phyloP scores from a whole-genome alignment of 2,329 filamentous ascomycete genomes.

The Penicillium sumatraense region DNA sequence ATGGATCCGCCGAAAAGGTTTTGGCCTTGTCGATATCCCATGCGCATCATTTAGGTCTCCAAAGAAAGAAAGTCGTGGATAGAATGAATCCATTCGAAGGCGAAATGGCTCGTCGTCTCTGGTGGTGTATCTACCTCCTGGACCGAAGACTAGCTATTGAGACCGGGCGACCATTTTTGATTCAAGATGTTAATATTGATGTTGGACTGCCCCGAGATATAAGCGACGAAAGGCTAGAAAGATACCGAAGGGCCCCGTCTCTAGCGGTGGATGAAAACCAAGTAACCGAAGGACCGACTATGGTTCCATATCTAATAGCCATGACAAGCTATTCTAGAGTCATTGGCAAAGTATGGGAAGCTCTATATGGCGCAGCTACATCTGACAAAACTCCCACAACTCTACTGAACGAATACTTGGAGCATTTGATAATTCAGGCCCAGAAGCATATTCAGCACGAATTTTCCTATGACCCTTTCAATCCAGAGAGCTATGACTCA shows the following conservation, averaged over 20 bases:
- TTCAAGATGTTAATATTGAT: conserved; percentile 31
- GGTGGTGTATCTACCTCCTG: conserved; percentile 34
- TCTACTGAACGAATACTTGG: conserved; percentile 22
- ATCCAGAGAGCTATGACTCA: background rate
- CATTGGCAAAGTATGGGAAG: conserved; percentile 29
- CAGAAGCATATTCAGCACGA: conserved; percentile 19
- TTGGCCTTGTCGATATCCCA: conserved; percentile 26
- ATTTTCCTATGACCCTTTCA: conserved; percentile 15
- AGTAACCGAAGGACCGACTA: background rate
- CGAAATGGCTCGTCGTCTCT: conserved; percentile 34
- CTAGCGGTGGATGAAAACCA: background rate
- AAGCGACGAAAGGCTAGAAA: conserved; percentile 21
- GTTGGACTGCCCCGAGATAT: conserved; percentile 21
- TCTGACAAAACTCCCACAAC: conserved; percentile 17
- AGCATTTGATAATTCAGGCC: conserved; percentile 18
- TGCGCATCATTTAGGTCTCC: conserved; percentile 27
- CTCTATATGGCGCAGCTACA: conserved; percentile 21
- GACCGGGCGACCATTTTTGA: conserved; percentile 31
- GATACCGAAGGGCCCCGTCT: background rate
- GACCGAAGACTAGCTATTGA: conserved; percentile 30
- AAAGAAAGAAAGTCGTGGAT: conserved; percentile 21
- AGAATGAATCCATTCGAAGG: conserved; percentile 15
- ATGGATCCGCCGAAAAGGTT: conserved; percentile 20
- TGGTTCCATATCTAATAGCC: conserved; percentile 24
- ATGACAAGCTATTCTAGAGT: conserved; percentile 26